These are phyloP conservation scores for Talaromyces thailandensis DNA, from an alignment of 495 filamentous ascomycete genomes.

Conservation along the genomic window DNA sequence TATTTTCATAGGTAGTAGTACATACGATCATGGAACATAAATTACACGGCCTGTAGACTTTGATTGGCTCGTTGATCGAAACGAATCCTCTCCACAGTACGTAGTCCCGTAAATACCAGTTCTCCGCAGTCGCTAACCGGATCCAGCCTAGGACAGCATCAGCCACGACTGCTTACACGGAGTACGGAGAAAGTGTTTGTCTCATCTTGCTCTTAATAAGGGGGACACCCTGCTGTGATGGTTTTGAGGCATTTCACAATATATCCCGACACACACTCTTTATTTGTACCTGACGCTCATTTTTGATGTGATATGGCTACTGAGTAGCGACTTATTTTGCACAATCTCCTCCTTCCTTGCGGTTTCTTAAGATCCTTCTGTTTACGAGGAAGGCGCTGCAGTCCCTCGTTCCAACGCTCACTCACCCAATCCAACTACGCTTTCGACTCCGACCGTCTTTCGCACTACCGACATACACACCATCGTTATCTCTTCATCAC, in stretches of 20 bases:
- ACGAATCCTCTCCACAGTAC: too few species aligned
- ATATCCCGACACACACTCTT: background rate
- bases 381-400: background rate
- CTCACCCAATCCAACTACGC: background rate
- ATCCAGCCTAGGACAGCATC: background rate
- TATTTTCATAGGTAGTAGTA: background rate
- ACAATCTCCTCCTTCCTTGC: background rate
- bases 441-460: background rate
- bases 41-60: background rate
- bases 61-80: too few species aligned
- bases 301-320: background rate
- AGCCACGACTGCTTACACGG: background rate
- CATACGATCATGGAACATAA: background rate
- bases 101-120: too few species aligned
- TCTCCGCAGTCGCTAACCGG: background rate
- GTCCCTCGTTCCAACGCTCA: background rate
- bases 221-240: background rate
- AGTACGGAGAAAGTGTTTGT: background rate
- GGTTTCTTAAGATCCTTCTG: background rate
- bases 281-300: background rate
- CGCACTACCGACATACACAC: background rate
- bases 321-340: background rate
- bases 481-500: background rate
- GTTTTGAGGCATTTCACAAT: background rate
- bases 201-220: background rate